Percentiles rank a stretch among this genome's conserved stretches.
Conservation (phyloP, 108 stramenopile species). For the Mediolabrus comicus region DNA sequence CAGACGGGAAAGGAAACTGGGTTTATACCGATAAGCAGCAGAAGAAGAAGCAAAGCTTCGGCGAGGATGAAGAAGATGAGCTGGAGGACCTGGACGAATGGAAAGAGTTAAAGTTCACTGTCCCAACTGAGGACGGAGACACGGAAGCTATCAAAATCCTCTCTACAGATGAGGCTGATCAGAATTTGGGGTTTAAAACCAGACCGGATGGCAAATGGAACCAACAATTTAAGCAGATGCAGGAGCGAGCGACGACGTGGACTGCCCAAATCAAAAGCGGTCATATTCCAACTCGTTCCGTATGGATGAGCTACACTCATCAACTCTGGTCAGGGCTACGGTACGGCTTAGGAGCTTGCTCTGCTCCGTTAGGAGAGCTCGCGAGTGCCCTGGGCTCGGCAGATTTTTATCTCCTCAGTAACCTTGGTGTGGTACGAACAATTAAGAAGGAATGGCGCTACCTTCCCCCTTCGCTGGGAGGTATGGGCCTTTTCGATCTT, state of each 20-base stretch:
- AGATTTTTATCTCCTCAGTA: slow-evolving; percentile 3
- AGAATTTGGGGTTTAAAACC: slow-evolving; percentile 6
- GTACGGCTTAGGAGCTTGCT: slow-evolving; percentile 14
- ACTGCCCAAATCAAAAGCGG: slow-evolving; percentile 1
- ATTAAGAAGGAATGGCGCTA: slow-evolving; percentile 2
- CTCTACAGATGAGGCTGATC: not conserved
- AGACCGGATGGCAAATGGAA: not conserved
- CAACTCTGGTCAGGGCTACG: slow-evolving; percentile 21
- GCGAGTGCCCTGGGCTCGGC: not conserved
- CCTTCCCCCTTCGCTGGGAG: not conserved
- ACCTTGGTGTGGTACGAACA: not conserved
- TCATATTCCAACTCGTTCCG: not conserved
- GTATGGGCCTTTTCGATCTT: slow-evolving; percentile 2
- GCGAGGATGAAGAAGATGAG: not conserved
- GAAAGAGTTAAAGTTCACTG: not conserved
- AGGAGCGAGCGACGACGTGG: not conserved
- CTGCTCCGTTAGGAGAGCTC: not conserved
- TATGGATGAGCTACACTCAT: slow-evolving; percentile 13
- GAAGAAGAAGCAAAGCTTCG: too few species aligned
- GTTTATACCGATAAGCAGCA: not conserved
- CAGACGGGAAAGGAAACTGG: not conserved
- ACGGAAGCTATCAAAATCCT: not conserved
- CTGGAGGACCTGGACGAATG: not conserved
- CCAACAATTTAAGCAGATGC: not conserved
- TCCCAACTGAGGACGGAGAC: not conserved